These are phyloP conservation scores for Venturia nashicola DNA, from an alignment of 2,329 filamentous ascomycete genomes.

Conservation along the genomic window DNA sequence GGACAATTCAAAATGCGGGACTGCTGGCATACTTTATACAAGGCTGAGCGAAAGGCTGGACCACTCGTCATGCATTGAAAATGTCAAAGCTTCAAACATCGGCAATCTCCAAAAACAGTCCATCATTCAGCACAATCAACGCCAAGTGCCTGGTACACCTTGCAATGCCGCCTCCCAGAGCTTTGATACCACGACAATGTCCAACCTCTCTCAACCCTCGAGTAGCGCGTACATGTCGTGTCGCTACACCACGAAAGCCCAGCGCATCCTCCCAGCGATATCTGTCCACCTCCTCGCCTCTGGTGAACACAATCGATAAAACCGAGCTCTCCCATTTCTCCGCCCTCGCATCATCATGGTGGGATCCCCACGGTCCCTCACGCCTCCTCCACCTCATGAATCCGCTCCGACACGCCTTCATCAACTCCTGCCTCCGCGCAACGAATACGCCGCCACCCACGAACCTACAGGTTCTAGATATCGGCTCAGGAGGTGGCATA, in stretches of 20 bases:
- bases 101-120: background rate
- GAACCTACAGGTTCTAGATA: constrained; percentile 65
- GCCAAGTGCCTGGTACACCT: background rate
- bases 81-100: background rate
- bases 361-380: constrained; percentile 89
- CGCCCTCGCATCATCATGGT: constrained; percentile 85
- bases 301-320: constrained; percentile 54
- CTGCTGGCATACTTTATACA: background rate
- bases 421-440: constrained; percentile 52
- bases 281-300: background rate
- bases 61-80: background rate
- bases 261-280: background rate
- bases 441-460: constrained; percentile 15
- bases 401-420: constrained; percentile 88
- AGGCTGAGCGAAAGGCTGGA: background rate
- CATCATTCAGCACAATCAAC: background rate
- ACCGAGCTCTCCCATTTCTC: constrained; percentile 92
- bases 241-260: background rate
- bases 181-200: background rate
- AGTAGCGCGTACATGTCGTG: background rate
- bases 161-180: background rate
- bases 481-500: constrained; percentile 93
- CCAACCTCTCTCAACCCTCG: background rate
- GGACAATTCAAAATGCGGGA: too few relatives aligned
- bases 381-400: constrained; percentile 96